Percentiles rank a stretch among this genome's conserved stretches.
Conservation (phyloP, 2,329 filamentous ascomycete genomes). For the Stachybotrys chartarum region DNA sequence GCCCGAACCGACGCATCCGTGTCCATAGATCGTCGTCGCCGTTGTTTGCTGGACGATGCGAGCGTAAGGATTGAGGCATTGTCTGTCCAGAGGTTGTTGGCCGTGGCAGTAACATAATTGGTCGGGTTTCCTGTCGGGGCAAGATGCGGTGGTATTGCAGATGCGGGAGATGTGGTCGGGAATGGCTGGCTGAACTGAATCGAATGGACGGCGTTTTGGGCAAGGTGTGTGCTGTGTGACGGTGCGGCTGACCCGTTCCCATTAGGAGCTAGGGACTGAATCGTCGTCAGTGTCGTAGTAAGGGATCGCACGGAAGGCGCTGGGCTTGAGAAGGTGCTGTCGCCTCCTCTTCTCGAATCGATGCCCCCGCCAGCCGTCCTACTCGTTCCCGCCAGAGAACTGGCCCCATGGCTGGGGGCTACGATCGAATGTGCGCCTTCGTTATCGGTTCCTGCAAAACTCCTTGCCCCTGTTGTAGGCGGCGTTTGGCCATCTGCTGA, state of each 20-base stretch:
- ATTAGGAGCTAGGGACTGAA: conserved; percentile 65
- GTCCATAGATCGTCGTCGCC: conserved; percentile 71
- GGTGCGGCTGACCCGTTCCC: conserved; percentile 26
- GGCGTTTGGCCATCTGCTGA: conserved; percentile 52
- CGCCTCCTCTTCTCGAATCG: conserved; percentile 61
- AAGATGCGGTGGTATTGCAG: conserved; percentile 66
- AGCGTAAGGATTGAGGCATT: conserved; percentile 82
- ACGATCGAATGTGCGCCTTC: conserved; percentile 69
- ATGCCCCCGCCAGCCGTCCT: conserved; percentile 60
- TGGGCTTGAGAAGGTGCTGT: conserved; percentile 75
- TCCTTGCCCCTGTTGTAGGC: conserved; percentile 60
- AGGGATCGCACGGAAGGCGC: conserved; percentile 74
- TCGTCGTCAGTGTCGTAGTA: conserved; percentile 78
- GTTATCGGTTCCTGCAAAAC: conserved; percentile 69
- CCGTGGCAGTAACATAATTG: conserved; percentile 71
- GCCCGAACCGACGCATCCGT: conserved; percentile 81
- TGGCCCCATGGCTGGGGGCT: conserved; percentile 65
- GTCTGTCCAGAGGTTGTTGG: conserved; percentile 75
- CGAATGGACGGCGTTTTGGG: conserved; percentile 35
- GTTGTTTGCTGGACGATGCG: conserved; percentile 73
- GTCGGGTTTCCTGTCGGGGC: conserved; percentile 52
- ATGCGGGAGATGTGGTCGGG: conserved; percentile 56
- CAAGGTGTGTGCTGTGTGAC: conserved; percentile 32
- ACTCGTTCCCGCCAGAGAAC: conserved; percentile 65
- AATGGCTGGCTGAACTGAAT: conserved; percentile 62